These are phyloP conservation scores for Blastocystis sp. DNA, from an alignment of 352 stramenopile genomes.

Conservation along the genomic window DNA sequence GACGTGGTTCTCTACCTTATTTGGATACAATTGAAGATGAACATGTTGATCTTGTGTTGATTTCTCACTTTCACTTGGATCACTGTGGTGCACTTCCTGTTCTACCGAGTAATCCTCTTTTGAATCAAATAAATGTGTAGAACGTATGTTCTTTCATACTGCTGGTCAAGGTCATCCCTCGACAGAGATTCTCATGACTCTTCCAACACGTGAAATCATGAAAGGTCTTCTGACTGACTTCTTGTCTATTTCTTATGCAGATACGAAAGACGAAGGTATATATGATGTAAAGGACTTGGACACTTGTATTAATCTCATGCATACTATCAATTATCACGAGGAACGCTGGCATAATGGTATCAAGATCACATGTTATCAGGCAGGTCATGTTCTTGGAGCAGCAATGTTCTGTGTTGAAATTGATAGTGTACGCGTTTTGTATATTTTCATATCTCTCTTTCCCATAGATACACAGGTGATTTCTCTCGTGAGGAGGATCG, in stretches of 20 bases:
- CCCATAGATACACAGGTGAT: slow-evolving; percentile 70
- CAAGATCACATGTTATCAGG: slow-evolving; percentile 97
- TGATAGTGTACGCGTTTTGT: slow-evolving; percentile 91
- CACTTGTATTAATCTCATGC: slow-evolving; percentile 91
- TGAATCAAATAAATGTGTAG: not conserved
- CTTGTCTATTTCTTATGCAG: slow-evolving; percentile 79
- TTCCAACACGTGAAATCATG: slow-evolving; percentile 97
- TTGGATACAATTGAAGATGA: slow-evolving; percentile 92
- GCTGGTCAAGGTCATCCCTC: not conserved
- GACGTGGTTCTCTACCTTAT: slow-evolving; percentile 93
- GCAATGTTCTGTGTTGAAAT: slow-evolving; percentile 99
- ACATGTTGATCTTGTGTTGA: slow-evolving; percentile 91
- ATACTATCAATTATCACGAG: slow-evolving; percentile 94
- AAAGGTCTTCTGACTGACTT: slow-evolving; percentile 95
- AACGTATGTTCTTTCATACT: slow-evolving; percentile 79
- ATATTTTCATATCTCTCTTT: slow-evolving; percentile 70
- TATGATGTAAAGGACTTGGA: slow-evolving; percentile 87
- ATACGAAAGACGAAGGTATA: slow-evolving; percentile 70
- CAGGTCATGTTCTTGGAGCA: slow-evolving; percentile 95
- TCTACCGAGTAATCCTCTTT: slow-evolving; percentile 5
- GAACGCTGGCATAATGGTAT: slow-evolving; percentile 93
- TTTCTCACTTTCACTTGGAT: slow-evolving; percentile 99
- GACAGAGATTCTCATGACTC: slow-evolving; percentile 94
- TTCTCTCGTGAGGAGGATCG: slow-evolving; percentile 84
- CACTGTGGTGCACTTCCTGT: slow-evolving; percentile 92